These are phyloP conservation scores for Lasiodiplodia sp. DNA, from an alignment of 2,329 filamentous ascomycete genomes.

Conservation along the genomic window DNA sequence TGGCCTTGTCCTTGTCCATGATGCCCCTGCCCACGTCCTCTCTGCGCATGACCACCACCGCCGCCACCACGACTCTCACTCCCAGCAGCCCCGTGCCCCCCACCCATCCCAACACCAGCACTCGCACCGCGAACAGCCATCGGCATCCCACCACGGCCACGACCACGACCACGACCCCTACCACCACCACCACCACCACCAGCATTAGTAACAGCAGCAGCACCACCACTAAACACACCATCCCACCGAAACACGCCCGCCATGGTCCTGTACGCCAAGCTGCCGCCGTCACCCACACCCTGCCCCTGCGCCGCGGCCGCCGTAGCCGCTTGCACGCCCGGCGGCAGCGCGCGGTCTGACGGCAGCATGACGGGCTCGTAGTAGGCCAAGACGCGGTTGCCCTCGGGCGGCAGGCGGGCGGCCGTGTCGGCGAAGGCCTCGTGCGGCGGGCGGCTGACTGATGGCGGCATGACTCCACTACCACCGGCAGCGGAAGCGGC, in stretches of 20 bases:
- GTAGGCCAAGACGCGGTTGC: constrained; percentile 4
- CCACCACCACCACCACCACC: not conserved
- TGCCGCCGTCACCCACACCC: too few species aligned
- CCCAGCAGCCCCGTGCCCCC: not conserved
- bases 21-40: not conserved
- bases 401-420: not conserved
- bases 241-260: not conserved
- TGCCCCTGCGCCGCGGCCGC: not conserved
- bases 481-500: constrained; percentile 27
- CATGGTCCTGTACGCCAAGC: not conserved
- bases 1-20: not conserved
- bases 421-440: not conserved
- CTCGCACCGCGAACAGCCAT: not conserved
- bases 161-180: not conserved
- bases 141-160: too few species aligned
- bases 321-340: not conserved
- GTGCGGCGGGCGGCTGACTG: not conserved
- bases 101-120: not conserved
- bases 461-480: constrained; percentile 34
- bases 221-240: not conserved
- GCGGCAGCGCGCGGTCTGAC: not conserved
- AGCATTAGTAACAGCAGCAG: not conserved
- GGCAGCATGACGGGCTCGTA: constrained; percentile 12
- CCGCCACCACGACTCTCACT: not conserved
- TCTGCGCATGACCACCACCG: not conserved